Evolutionary conservation across 257 asterid genomes (phyloP), one percentile per base, ranked within the genome.

Genomic region (Gentiana macrophylla): DNA sequence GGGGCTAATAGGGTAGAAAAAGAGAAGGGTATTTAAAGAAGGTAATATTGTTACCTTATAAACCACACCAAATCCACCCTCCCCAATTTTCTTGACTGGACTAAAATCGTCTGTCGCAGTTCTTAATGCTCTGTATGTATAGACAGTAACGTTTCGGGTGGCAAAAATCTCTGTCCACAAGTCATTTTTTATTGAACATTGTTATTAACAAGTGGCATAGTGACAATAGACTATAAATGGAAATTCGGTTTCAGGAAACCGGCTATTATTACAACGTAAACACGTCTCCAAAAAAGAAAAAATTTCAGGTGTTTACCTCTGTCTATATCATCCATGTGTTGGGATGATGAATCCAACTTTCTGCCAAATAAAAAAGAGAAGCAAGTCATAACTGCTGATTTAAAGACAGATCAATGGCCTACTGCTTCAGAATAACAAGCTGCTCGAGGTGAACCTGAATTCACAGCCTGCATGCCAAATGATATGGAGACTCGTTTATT

Each of bases 61-160:
- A 54, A 92, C 99, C 13, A 83, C 73, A 62, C 99, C 98, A 72
- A 92, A 92, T 61, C 97, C 99, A 43, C 99, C 99, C 77, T 78
- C 94, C 62, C 99, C 99, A 24, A 92, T 77, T 75, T 92, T 92
- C 67, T 81, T 87, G 32, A 64, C 54, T 50, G 67, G 79, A 74
- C 84, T 80, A 64, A 78, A 92, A 67, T 77, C 94, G 62, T 83
- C 49, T 5, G 99, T 88, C 52, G 95, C 97, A 0, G 65, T 54
- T 65, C 69, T 70, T 72, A 92, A 79, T 60, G 78, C 94, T 79
- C 70, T 88, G 79, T 88, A 80, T 3, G 91, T 74, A 84, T 79
- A 92, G 55, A 77, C 61, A 43, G 35, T 70, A 50, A 85, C 91
- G 41, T 84, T 81, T 59, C 64, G 56, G 65, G 79, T 55, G 37